These are phyloP conservation scores for Chrysoporthe puriensis DNA, from an alignment of 2,329 filamentous ascomycete genomes.

Conservation along the genomic window DNA sequence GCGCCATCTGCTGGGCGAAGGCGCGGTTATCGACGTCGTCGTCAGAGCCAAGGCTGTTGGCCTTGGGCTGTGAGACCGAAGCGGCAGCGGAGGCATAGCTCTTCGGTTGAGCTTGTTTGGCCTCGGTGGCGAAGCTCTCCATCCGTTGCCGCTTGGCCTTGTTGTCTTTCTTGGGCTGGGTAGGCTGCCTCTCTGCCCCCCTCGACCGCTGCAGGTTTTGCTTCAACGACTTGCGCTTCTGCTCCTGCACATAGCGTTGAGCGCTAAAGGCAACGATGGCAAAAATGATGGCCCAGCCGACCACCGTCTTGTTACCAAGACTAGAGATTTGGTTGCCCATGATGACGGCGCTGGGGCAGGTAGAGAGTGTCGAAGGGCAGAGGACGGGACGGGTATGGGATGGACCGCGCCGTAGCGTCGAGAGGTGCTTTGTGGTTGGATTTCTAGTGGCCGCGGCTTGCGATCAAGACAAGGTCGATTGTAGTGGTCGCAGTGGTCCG, in stretches of 20 bases:
- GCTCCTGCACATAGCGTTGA: conserved; percentile 32
- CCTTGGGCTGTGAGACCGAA: conserved; percentile 31
- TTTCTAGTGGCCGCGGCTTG: not conserved
- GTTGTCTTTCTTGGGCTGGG: conserved; percentile 42
- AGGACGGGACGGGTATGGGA: not conserved
- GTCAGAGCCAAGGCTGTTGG: conserved; percentile 51
- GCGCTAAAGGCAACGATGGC: conserved; percentile 32
- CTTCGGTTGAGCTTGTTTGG: conserved; percentile 43
- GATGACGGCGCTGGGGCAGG: conserved; percentile 25
- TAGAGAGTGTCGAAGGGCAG: conserved; percentile 6
- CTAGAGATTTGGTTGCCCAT: conserved; percentile 43
- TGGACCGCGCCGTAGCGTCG: conserved; percentile 3
- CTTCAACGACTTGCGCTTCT: conserved; percentile 34
- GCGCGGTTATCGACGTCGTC: conserved; percentile 71
- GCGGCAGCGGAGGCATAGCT: conserved; percentile 24
- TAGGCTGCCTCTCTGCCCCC: conserved; percentile 38
- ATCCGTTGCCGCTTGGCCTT: conserved; percentile 46
- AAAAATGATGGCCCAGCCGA: conserved; percentile 39
- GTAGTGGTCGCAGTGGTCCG: not conserved
- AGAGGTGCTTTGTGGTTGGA: not conserved
- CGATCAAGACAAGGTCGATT: not conserved
- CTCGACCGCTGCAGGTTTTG: conserved; percentile 34
- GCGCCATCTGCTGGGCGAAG: conserved; percentile 75
- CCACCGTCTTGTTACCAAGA: conserved; percentile 31
- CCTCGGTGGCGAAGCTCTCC: conserved; percentile 43